phyloP scores from a whole-genome alignment of 1,284 basidiomycete genomes.

The Apiotrichum montevideense region DNA sequence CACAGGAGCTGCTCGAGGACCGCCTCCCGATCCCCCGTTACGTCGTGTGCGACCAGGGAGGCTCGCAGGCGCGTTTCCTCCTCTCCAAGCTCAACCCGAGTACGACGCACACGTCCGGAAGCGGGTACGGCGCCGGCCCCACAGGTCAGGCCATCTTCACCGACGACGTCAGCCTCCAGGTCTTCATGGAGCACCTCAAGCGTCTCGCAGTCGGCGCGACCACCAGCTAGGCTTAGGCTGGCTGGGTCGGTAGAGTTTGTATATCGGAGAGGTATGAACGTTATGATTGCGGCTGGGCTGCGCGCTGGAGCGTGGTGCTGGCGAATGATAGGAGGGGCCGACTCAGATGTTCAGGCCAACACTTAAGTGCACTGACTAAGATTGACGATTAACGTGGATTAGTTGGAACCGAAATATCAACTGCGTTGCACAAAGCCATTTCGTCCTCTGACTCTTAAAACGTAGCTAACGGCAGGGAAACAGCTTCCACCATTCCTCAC shows the following conservation, averaged over 20 bases:
- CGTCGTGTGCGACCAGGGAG: slow-evolving; percentile 96
- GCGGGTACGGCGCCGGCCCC: slow-evolving; percentile 65
- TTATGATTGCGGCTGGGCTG: neutral
- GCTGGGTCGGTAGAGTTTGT: slow-evolving; percentile 15
- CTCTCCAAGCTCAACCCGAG: slow-evolving; percentile 95
- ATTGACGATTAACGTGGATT: no score
- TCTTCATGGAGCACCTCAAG: slow-evolving; percentile 94
- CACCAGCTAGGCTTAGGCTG: slow-evolving; percentile 20
- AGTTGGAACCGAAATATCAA: no score
- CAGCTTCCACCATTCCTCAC: no score
- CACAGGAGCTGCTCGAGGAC: slow-evolving; percentile 85
- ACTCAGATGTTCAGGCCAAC: no score
- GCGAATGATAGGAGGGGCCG: no score
- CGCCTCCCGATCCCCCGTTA: slow-evolving; percentile 96
- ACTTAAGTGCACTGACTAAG: no score
- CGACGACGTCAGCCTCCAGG: slow-evolving; percentile 94
- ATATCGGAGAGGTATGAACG: slow-evolving; percentile 2
- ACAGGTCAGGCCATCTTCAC: slow-evolving; percentile 94
- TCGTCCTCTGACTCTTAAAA: no score
- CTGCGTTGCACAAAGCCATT: no score
- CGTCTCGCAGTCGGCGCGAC: slow-evolving; percentile 55
- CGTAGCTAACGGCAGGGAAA: no score
- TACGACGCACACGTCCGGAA: slow-evolving; percentile 90
- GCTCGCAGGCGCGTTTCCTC: slow-evolving; percentile 94
- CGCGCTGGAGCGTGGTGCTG: no score